phyloP scores from a whole-genome alignment of 805 yeast genomes.

The Pichia exigua region DNA sequence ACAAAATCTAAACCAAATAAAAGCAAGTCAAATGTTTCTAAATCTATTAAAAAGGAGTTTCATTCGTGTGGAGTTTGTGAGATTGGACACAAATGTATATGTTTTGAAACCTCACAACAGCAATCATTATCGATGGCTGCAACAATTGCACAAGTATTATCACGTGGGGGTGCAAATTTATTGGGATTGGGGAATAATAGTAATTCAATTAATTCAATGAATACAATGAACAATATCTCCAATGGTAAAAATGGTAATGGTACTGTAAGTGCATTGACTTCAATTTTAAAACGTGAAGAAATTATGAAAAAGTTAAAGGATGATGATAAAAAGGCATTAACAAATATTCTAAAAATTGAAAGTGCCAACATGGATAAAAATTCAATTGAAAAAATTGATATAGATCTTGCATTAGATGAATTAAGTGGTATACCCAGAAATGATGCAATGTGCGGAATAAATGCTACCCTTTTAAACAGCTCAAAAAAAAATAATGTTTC shows the following conservation, averaged over 20 bases:
- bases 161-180: conserved; percentile 4
- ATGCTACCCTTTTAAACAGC: neutral
- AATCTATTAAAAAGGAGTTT: neutral
- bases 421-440: neutral
- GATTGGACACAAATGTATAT: conserved; percentile 4
- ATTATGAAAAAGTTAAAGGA: conserved; percentile 7
- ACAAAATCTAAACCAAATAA: neutral
- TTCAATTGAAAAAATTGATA: neutral
- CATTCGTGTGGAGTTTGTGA: conserved; percentile 9
- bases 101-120: neutral
- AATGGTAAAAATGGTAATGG: neutral
- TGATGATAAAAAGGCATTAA: conserved; percentile 4
- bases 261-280: neutral
- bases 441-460: neutral
- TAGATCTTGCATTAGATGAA: neutral
- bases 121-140: conserved; percentile 7
- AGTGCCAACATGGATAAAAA: neutral
- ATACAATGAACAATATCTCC: neutral
- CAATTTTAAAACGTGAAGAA: conserved; percentile 8
- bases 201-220: neutral
- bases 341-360: neutral
- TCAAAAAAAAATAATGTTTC: neutral
- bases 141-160: conserved; percentile 5
- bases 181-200: conserved; percentile 4
- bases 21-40: neutral